Evolutionary conservation across 2,329 filamentous ascomycete genomes (phyloP).

Genomic region (Pseudogymnoascus sp.): DNA sequence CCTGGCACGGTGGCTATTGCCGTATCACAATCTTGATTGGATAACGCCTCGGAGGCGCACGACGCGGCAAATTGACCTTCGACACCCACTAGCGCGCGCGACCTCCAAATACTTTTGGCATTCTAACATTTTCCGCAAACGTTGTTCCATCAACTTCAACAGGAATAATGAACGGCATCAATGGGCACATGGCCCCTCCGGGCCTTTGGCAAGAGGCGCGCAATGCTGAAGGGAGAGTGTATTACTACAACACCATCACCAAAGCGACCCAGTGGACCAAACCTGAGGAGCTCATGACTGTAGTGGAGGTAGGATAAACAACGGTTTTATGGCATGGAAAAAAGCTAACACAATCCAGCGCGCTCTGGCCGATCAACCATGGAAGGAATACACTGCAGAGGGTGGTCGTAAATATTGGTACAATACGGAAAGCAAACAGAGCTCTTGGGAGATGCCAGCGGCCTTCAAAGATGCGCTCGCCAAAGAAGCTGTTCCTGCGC

Average conservation of each 20-base stretch:
- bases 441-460: slow-evolving; percentile 90
- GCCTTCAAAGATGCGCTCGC: slow-evolving; percentile 68
- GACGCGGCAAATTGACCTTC: slow-evolving; percentile 5
- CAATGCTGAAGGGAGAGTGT: slow-evolving; percentile 72
- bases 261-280: slow-evolving; percentile 93
- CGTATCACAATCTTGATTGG: slow-evolving; percentile 4
- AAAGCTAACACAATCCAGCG: slow-evolving; percentile 42
- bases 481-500: slow-evolving; percentile 38
- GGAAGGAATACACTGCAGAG: slow-evolving; percentile 85
- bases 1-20: neutral
- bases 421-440: slow-evolving; percentile 84
- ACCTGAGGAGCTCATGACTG: slow-evolving; percentile 79
- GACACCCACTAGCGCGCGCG: neutral
- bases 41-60: neutral
- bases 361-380: slow-evolving; percentile 73
- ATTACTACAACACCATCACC: slow-evolving; percentile 83
- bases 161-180: slow-evolving; percentile 21
- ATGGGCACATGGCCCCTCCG: slow-evolving; percentile 31
- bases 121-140: neutral
- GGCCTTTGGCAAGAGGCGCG: slow-evolving; percentile 72
- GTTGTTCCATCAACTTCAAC: slow-evolving; percentile 5
- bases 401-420: slow-evolving; percentile 93
- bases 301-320: slow-evolving; percentile 57
- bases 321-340: slow-evolving; percentile 15
- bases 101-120: slow-evolving; percentile 2